Evolutionary conservation across 345 rosid genomes (phyloP), one percentile per base, ranked within the genome.

Genomic region (Mallotus nudiflorus): DNA sequence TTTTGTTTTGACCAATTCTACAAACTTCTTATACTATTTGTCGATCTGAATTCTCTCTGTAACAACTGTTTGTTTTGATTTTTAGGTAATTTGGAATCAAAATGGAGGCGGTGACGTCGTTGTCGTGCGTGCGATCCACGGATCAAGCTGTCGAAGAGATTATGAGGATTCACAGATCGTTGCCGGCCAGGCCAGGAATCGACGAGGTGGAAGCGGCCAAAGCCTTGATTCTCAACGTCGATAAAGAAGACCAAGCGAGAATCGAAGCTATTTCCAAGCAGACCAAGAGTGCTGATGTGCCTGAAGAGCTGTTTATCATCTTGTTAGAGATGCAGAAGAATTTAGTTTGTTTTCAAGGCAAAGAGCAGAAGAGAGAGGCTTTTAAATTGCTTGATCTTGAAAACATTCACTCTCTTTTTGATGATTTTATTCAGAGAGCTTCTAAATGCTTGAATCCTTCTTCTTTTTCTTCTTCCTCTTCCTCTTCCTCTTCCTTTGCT

Each of bases 401-500:
- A 61, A 76, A 73, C 59, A 65, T 80, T 29, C 99, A 95, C 65
- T 62, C 80, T 0, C 13, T 86, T 73, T 95, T 92, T 79, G 97
- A 92, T 71, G 93, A 87, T 19, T 83, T 77, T 68, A 86, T 95
- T 64, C 97, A 90, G 73, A 89, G 93, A 82, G 99, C 98, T 70
- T 87, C 94, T 8, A 65, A 70, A 57, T 95, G 98, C 56, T 57
- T 91, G 42, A 75, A 83, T 52, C 73, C 89, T 8, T 70, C 89
- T 7, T 66, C 85, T 54, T 70, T 85, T 35, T 53, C 86, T 5
- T 55, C 77, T 5, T 66, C 81, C 8, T 3, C 65, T 53, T 52
- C 63, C 13, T 11, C 55, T 18, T 11, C 63, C 40, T 8, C 68
- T 37, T 0, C 61, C 2, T 4, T n/a, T 56, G 16, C 61, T 55